Conservation (phyloP, 108 stramenopile species). For the Hondaea fermentalgiana region DNA sequence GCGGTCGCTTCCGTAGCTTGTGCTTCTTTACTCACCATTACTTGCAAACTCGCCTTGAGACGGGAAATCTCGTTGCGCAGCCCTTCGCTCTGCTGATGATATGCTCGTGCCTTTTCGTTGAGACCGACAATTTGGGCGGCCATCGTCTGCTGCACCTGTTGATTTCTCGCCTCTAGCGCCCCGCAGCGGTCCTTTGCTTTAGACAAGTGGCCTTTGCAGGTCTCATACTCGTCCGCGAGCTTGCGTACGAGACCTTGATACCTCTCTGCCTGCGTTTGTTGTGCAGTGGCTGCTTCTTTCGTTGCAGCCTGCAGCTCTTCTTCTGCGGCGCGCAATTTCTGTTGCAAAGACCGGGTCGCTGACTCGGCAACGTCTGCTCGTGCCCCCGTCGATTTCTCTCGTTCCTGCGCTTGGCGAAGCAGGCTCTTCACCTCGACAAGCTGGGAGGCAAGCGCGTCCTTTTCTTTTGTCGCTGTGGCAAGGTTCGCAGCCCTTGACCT, state of each 20-base stretch:
- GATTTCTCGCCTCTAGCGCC: not conserved
- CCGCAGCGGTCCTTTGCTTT: not conserved
- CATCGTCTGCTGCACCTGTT: not conserved
- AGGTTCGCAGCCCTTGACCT: not conserved
- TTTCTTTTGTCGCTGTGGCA: not conserved
- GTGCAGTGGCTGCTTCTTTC: not conserved
- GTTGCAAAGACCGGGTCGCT: not conserved
- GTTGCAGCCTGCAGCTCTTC: not conserved
- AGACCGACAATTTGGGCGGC: not conserved
- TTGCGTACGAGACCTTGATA: not conserved
- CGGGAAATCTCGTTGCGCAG: not conserved
- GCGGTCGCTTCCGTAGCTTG: not conserved
- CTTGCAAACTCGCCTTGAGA: not conserved
- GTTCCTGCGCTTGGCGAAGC: not conserved
- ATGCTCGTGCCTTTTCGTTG: not conserved
- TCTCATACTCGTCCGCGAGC: not conserved
- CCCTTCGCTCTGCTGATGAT: not conserved
- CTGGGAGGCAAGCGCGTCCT: not conserved
- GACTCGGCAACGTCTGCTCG: not conserved
- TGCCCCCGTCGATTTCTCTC: not conserved
- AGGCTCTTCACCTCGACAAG: not conserved
- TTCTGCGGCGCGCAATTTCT: not conserved
- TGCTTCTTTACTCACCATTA: not conserved
- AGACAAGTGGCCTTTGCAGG: not conserved
- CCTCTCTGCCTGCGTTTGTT: not conserved